These are phyloP conservation scores for Nicotiana obtusifolia DNA, from an alignment of 257 asterid genomes.

Conservation along the genomic window DNA sequence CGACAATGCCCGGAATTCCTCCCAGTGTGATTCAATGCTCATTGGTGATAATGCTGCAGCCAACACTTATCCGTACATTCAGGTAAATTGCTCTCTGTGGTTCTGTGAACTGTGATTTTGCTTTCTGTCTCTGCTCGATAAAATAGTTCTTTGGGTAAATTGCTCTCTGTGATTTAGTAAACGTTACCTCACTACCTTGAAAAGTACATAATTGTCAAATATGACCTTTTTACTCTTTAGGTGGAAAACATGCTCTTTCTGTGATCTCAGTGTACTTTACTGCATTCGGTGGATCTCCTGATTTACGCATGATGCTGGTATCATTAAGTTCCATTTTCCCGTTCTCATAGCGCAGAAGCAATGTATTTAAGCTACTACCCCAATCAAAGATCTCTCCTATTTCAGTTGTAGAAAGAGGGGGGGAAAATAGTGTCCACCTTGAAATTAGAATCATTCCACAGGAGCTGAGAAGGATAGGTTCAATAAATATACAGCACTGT, in stretches of 20 bases:
- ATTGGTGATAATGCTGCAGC: conserved; percentile 86
- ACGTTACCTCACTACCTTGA: neutral
- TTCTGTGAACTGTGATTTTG: conserved; percentile 1
- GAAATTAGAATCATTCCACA: neutral
- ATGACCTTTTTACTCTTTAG: neutral
- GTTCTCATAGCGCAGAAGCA: neutral
- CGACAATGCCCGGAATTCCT: conserved; percentile 65
- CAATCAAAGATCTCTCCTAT: neutral
- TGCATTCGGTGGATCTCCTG: neutral
- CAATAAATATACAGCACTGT: neutral
- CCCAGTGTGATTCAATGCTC: conserved; percentile 97
- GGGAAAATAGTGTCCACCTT: neutral
- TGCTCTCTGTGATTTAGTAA: too few relatives aligned
- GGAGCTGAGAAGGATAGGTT: neutral
- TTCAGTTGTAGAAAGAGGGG: neutral
- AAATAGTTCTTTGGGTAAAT: neutral
- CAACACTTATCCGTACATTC: conserved; percentile 89
- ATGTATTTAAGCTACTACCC: neutral
- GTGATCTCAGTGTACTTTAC: neutral
- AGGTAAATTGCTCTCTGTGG: conserved; percentile 37
- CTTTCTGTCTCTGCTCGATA: conserved; percentile 3
- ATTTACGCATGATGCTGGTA: neutral
- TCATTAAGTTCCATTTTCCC: neutral
- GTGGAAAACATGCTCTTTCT: neutral
- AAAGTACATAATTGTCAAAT: neutral